Conservation (phyloP, 192 early-diverging fungal genomes). For the Rhizoclosmatium globosum region DNA sequence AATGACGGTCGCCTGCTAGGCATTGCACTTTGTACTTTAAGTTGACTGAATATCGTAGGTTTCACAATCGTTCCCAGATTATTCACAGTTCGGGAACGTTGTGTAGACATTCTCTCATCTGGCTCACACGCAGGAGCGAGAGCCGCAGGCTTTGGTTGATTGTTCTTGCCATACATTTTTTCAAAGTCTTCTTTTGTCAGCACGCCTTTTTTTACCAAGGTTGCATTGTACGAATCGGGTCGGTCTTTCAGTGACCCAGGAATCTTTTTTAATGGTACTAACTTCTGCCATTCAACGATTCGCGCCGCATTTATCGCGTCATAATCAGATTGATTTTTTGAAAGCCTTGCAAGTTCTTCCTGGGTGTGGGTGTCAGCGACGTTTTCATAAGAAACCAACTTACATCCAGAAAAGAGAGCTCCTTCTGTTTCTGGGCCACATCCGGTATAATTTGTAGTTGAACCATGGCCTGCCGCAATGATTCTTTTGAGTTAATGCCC, state of each 20-base stretch:
- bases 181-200: slow-evolving; percentile 21
- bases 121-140: neutral
- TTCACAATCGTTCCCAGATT: too few relatives aligned
- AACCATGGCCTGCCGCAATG: slow-evolving; percentile 47
- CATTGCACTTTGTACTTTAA: neutral
- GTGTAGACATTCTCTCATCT: neutral
- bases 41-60: too few relatives aligned
- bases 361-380: neutral
- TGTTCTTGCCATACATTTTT: neutral
- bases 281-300: neutral
- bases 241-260: slow-evolving; percentile 12
- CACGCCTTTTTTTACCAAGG: slow-evolving; percentile 10
- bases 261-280: slow-evolving; percentile 27
- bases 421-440: neutral
- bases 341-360: slow-evolving; percentile 2
- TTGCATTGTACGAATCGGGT: slow-evolving; percentile 27
- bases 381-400: neutral
- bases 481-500: slow-evolving; percentile 44
- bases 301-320: neutral
- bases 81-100: neutral
- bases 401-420: slow-evolving; percentile 47
- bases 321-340: neutral
- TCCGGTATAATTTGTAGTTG: slow-evolving; percentile 44
- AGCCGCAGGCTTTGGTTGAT: neutral
- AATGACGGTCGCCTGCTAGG: neutral